Evolutionary conservation across 106 monocot species (phyloP), one percentile per base, ranked within the genome.

Genomic region (Agapanthus africanus): DNA sequence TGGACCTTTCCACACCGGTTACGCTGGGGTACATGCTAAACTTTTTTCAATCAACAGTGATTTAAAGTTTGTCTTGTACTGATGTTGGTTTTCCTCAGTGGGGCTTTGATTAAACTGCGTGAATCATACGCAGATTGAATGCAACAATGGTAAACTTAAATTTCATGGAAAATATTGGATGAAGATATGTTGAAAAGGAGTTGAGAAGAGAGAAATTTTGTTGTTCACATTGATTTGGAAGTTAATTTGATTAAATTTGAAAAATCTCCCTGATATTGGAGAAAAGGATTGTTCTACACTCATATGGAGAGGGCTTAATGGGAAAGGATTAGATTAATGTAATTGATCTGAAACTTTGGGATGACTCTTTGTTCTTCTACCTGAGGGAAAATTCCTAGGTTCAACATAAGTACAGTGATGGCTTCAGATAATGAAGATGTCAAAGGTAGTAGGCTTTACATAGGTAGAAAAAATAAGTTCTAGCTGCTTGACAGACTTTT

Each of bases 1-100:
- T 81, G 90, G 89, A 40, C 89, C 89, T 70, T 74, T 89, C 11
- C 82, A 61, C 22, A 85, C 85, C 14, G 73, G 79, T 26, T 82
- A 38, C 73, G 63, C 66, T 10, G 85, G 79, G 72, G 89, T 88
- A 84, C 80, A 79, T 69, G 54, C 71, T 68, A 3, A 41, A 49
- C 54, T 70, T 54, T 3, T 21, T 42, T 42, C 11, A 59, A 52
- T 22, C 4, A 21, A 5, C 31, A 2, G 8, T 32, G n/a, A 23
- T 21, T 61, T 7, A 35, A 61, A 34, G 16, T n/a, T 61, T 56
- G 28, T 56, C 8, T 8, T 28, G 22, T 21, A n/a, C n/a, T 50
- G 2, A 50, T 50, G 50, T 21, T 50, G 4, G 50, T 19, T 21
- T 50, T 21, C 50, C 50, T 50, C 1, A n/a, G n/a, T 8, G 44